Conservation (phyloP, 2,329 filamentous ascomycete species). For the Trichoderma gracile region DNA sequence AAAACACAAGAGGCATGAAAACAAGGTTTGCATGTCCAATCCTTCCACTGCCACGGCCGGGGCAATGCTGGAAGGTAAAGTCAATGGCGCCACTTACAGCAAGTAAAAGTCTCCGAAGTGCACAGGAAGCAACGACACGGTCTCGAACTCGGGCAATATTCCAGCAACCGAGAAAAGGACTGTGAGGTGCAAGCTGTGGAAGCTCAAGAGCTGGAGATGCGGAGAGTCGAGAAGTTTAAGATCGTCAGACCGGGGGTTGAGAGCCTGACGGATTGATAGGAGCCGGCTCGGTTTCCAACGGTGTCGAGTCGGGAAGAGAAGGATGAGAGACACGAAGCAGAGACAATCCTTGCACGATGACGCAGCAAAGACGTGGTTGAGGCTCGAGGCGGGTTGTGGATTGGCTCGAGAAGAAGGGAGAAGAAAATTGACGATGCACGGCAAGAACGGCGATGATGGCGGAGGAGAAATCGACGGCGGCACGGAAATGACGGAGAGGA, state of each 20-base stretch:
- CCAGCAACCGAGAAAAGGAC: slow-evolving; percentile 40
- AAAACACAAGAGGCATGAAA: not conserved
- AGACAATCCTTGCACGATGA: slow-evolving; percentile 4
- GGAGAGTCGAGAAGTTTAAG: not conserved
- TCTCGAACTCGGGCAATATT: slow-evolving; percentile 42
- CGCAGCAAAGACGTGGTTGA: not conserved
- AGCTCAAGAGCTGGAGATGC: slow-evolving; percentile 9
- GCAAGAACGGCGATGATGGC: slow-evolving; percentile 12
- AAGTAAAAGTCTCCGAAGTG: slow-evolving; percentile 16
- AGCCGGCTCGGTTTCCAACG: slow-evolving; percentile 4
- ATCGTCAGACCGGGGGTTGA: not conserved
- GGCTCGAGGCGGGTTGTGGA: not conserved
- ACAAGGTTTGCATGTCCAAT: not conserved
- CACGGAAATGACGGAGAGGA: slow-evolving; percentile 21
- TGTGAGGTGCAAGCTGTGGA: slow-evolving; percentile 27
- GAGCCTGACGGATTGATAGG: not conserved
- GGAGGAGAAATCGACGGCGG: slow-evolving; percentile 2
- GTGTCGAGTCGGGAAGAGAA: slow-evolving; percentile 16
- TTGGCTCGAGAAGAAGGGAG: slow-evolving; percentile 3
- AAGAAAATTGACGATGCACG: slow-evolving; percentile 5
- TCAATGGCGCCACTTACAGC: slow-evolving; percentile 23
- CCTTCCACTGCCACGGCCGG: too few relatives aligned
- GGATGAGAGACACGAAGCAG: not conserved
- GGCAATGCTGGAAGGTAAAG: not conserved
- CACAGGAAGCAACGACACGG: slow-evolving; percentile 26